Percentiles rank a stretch among this genome's conserved stretches.
Evolutionary conservation across 2,329 filamentous ascomycete genomes (phyloP).

Genomic region (Davidsoniella eucalypti): DNA sequence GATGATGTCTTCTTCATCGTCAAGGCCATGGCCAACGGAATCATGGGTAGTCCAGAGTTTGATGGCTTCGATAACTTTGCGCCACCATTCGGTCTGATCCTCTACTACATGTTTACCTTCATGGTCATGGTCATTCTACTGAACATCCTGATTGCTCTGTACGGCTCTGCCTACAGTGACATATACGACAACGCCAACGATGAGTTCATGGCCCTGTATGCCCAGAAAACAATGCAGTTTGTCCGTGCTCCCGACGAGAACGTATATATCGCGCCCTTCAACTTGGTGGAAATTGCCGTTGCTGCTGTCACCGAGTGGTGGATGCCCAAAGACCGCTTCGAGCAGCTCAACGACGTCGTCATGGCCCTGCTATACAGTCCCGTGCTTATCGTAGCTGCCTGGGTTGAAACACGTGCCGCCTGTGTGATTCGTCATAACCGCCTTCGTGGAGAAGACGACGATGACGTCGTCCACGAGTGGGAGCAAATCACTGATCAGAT

Average conservation of each 20-base stretch:
- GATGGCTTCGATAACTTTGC: constrained; percentile 75
- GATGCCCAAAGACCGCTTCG: constrained; percentile 59
- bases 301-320: constrained; percentile 87
- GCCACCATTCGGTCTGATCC: constrained; percentile 79
- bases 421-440: constrained; percentile 56
- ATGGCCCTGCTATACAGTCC: constrained; percentile 81
- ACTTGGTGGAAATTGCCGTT: constrained; percentile 72
- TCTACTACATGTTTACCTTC: constrained; percentile 97
- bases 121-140: constrained; percentile 85
- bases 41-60: constrained; percentile 89
- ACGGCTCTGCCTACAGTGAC: constrained; percentile 91
- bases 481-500: constrained; percentile 59
- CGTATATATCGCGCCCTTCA: constrained; percentile 92
- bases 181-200: constrained; percentile 88
- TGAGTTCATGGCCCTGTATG: constrained; percentile 85
- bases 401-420: constrained; percentile 50
- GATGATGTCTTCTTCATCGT: constrained; percentile 59
- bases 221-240: constrained; percentile 91
- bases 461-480: constrained; percentile 84
- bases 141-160: constrained; percentile 92
- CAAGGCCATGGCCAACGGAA: constrained; percentile 70
- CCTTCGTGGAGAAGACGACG: constrained; percentile 67
- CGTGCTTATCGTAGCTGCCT: constrained; percentile 61
- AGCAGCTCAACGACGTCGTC: constrained; percentile 69
- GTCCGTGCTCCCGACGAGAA: constrained; percentile 95